Evolutionary conservation across 129 eudicot species (phyloP), one percentile per base, ranked within the genome.

Genomic region (Flaveria brownii): DNA sequence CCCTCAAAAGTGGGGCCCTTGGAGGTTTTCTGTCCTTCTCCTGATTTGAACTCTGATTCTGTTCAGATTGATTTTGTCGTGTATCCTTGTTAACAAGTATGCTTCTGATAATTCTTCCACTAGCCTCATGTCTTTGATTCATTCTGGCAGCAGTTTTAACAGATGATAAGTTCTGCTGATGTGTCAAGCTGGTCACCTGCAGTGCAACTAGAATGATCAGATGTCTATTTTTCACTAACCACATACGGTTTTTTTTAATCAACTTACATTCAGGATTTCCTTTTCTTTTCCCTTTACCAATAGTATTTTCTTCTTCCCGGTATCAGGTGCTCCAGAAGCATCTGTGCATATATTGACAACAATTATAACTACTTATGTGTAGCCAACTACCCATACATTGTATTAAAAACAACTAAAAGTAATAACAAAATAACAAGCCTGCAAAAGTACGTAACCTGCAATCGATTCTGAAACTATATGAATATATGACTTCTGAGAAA

Each of bases 261-360:
- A 70, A 78, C 97, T 84, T 83, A 89, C 97, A 75, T 81, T 64
- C 41, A 87, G 71, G 73, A 86, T 79, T 71, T 89, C 93, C 83
- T 87, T 86, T 56, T 88, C 92, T 89, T 92, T 92, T 73, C 96
- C 97, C 81, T 89, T 92, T 77, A 92, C 69, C 69, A 92, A 92
- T 68, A 91, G 46, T 75, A 91, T 85, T 80, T 85, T 91, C 87
- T 84, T 88, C 86, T 88, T 87, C 73, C 93, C 92, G 43, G 41
- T 59, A 75, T 84, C 91, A 77, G 82, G 61, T 55, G 82, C 63
- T 77, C 83, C 91, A 68, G 83, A 74, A 16, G 80, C 84, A 80
- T 89, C 96, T 87, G 78, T 86, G 78, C 45, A 80, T 52, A 72
- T 55, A 72, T 76, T 36, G 77, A 43, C 65, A 15, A 47, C 2